Conservation (phyloP, 1,284 basidiomycete species). For the Ustilago nuda region DNA sequence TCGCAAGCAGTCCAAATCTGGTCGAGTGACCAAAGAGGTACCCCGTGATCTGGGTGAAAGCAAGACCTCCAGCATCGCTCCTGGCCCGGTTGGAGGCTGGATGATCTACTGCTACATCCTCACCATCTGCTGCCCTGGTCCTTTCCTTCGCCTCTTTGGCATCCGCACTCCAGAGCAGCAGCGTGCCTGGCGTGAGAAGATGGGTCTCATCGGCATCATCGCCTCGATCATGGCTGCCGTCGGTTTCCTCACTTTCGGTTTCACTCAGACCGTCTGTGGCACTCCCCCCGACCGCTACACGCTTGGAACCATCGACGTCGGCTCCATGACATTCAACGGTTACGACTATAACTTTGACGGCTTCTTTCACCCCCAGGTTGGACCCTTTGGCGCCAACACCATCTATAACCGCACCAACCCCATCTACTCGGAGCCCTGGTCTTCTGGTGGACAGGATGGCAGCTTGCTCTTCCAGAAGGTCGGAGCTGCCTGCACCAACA, state of each 20-base stretch:
- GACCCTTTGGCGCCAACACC: slow-evolving; percentile 61
- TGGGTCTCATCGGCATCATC: slow-evolving; percentile 89
- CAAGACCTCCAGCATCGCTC: slow-evolving; percentile 59
- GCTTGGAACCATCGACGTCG: slow-evolving; percentile 80
- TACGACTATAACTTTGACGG: slow-evolving; percentile 89
- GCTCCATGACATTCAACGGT: slow-evolving; percentile 91
- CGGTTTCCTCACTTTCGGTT: slow-evolving; percentile 99
- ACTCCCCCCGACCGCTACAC: slow-evolving; percentile 83
- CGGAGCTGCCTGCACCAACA: slow-evolving; percentile 81
- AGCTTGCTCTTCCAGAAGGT: slow-evolving; percentile 94
- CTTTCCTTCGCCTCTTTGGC: slow-evolving; percentile 73
- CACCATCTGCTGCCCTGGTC: slow-evolving; percentile 84
- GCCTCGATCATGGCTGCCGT: slow-evolving; percentile 86
- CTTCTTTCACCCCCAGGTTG: slow-evolving; percentile 72
- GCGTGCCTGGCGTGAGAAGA: slow-evolving; percentile 98
- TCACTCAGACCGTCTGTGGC: slow-evolving; percentile 92
- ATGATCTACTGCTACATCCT: slow-evolving; percentile 93
- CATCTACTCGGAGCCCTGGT: slow-evolving; percentile 80
- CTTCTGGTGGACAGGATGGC: slow-evolving; percentile 84
- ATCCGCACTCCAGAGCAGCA: slow-evolving; percentile 92
- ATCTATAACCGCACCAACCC: slow-evolving; percentile 87
- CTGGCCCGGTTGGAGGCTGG: slow-evolving; percentile 89
- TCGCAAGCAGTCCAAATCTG: slow-evolving; percentile 52
- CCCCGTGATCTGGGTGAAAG: slow-evolving; percentile 55
- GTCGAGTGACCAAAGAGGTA: slow-evolving; percentile 50